Base-by-base conservation (phyloP, 2,329 filamentous ascomycete species). In the Graphilbum fragrans region DNA sequence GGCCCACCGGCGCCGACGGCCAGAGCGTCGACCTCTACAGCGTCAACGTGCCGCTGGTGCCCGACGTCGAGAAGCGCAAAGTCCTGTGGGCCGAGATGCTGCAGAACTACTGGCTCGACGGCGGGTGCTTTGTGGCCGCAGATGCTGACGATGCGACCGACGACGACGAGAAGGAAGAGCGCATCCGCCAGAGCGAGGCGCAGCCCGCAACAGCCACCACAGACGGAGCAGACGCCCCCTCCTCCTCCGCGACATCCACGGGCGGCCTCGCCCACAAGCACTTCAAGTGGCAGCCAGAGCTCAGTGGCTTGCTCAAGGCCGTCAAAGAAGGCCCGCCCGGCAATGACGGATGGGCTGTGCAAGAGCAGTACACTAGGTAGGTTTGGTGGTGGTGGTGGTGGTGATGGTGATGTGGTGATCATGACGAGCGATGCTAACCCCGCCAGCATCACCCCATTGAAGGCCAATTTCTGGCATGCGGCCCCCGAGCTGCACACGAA, bases 271-370 rank as follows among this genome's bases (percentile, higher is more conserved):
- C 40, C 42, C 86, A 94, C 60, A 86, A 84, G 58, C 84, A 93
- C 61, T 96, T 95, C 69, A 93, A 90, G 62, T 96, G 92, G 92
- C 78, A 84, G 37, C 92, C 90, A 3, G 77, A 76, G 48, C 92
- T 96, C 60, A 70, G 75, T 27, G 88, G 94, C 59, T 86, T 96
- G 3, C 86, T 86, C 59, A 76, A 82, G 56, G 88, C 83, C 50
- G 87, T 95, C n/a, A 77, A 87, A 51, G 74, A 82, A 49, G 78
- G 81, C 32, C 67, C 69, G 25, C 83, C 85, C 4, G 87, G 87
- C 4, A 93, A 86, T 55, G 92, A 98, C 61, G 92, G 90, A 6
- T 95, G 90, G 86, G 81, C 81, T 29, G 85, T 98, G 20, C 82
- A 83, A 57, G 80, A 94, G 57, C 86, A 86, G 22, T 77, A 82